Evolutionary conservation across 345 rosid genomes (phyloP).

Genomic region (Eucalyptus melliodora): DNA sequence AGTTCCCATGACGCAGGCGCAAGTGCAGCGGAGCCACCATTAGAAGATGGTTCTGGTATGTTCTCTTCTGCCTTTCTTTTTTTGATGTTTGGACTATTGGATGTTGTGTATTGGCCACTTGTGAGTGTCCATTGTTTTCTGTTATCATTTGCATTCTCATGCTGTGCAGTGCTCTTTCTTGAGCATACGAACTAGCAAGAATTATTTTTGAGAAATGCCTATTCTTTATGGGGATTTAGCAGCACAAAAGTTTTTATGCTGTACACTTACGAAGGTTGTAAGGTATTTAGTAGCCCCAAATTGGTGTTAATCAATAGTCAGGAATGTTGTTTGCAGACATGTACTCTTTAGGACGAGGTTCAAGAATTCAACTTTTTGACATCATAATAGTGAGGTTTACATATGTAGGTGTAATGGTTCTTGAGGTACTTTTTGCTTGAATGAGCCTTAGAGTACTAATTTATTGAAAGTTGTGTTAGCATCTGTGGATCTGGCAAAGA

Average conservation of each 20-base stretch:
- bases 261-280: neutral
- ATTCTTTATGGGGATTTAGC: neutral
- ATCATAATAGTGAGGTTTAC: neutral
- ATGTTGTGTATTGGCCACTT: neutral
- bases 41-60: conserved; percentile 52
- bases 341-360: neutral
- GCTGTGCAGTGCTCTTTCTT: neutral
- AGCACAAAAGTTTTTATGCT: neutral
- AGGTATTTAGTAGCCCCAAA: neutral
- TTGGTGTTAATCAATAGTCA: neutral
- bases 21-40: conserved; percentile 20
- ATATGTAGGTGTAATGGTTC: neutral
- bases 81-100: neutral
- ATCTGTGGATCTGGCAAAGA: neutral
- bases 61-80: neutral
- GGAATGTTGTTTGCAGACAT: neutral
- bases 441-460: neutral
- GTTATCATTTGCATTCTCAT: neutral
- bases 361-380: neutral
- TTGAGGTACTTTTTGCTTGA: neutral
- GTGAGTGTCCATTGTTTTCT: neutral
- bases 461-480: neutral
- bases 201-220: neutral
- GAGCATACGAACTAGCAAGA: neutral
- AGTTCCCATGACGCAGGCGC: conserved; percentile 21